These are phyloP conservation scores for Logfia minima DNA, from an alignment of 129 eudicot species.

Conservation along the genomic window DNA sequence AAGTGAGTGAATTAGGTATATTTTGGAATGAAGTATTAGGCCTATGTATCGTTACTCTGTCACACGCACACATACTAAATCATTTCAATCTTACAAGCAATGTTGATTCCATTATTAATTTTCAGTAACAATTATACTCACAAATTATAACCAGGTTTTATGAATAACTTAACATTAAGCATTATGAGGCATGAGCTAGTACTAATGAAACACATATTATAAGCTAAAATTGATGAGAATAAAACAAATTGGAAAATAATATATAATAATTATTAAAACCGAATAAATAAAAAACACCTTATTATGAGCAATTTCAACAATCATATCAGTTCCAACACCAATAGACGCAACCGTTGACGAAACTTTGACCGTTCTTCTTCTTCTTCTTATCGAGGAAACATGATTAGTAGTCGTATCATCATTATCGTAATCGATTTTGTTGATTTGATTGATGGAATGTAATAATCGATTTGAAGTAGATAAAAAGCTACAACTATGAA, in stretches of 20 bases:
- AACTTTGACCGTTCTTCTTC: slow-evolving; percentile 22
- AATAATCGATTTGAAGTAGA: slow-evolving; percentile 16
- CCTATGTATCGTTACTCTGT: too few relatives aligned
- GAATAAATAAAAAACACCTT: slow-evolving; percentile 37
- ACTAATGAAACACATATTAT: neutral
- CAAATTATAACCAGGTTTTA: neutral
- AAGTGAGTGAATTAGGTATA: too few relatives aligned
- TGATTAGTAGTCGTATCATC: neutral
- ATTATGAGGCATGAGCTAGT: neutral
- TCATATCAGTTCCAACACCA: slow-evolving; percentile 29
- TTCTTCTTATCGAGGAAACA: neutral
- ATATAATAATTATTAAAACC: neutral
- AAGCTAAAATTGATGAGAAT: neutral
- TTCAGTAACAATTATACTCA: neutral
- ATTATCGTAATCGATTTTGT: neutral
- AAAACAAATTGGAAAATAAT: neutral
- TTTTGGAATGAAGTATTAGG: too few relatives aligned
- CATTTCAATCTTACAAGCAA: slow-evolving; percentile 8
- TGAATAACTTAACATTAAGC: neutral
- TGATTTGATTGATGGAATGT: slow-evolving; percentile 14
- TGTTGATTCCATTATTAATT: neutral
- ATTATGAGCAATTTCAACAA: slow-evolving; percentile 55
- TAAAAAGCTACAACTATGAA: slow-evolving; percentile 32
- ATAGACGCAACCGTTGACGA: slow-evolving; percentile 33
- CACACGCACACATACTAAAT: neutral